A percentile compares a stretch with the other conserved stretches of the same genome.
Evolutionary conservation across 2,329 filamentous ascomycete species (phyloP).

Genomic region (Coniochaeta pulveracea): DNA sequence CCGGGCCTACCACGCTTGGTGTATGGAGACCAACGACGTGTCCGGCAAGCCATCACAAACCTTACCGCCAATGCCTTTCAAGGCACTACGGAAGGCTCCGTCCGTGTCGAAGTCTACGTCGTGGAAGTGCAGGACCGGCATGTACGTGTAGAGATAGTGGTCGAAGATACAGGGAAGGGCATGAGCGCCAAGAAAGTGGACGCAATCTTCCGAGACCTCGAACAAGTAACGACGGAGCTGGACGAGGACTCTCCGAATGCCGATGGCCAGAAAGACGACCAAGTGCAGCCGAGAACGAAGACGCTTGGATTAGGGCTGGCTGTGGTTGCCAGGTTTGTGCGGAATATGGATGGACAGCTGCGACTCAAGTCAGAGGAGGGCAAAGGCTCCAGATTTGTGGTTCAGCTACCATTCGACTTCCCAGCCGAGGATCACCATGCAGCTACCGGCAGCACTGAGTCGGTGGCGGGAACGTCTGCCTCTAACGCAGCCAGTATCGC

Average conservation of each 20-base stretch:
- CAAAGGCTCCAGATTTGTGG: conserved; percentile 71
- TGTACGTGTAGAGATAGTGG: conserved; percentile 60
- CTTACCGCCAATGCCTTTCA: conserved; percentile 77
- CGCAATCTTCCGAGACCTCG: conserved; percentile 44
- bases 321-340: conserved; percentile 72
- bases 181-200: conserved; percentile 44
- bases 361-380: conserved; percentile 74
- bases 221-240: conserved; percentile 41
- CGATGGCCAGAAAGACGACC: conserved; percentile 17
- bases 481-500: conserved; percentile 15
- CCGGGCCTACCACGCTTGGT: conserved; percentile 60
- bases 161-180: conserved; percentile 49
- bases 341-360: conserved; percentile 85
- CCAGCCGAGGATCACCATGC: conserved; percentile 30
- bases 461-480: too few species aligned
- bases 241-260: conserved; percentile 12
- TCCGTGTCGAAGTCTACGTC: conserved; percentile 61
- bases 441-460: too few species aligned
- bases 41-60: conserved; percentile 77
- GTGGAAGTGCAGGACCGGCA: conserved; percentile 38
- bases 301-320: conserved; percentile 76
- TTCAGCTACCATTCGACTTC: conserved; percentile 66
- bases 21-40: conserved; percentile 65
- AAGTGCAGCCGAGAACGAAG: conserved; percentile 17
- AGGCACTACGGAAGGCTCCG: conserved; percentile 55